Conservation (phyloP, 345 rosid species). For the Heritiera littoralis region DNA sequence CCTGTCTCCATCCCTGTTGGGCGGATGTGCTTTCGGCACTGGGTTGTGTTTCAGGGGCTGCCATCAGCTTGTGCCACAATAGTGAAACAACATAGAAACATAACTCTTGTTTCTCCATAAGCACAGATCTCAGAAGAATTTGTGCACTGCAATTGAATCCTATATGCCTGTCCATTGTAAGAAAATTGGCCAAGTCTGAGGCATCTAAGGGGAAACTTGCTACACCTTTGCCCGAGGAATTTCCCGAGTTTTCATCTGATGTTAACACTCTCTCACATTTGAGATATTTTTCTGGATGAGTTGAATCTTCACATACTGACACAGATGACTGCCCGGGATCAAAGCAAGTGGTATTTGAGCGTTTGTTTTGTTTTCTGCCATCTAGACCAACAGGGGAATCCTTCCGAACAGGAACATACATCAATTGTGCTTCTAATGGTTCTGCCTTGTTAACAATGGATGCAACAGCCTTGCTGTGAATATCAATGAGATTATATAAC, state of each 20-base stretch:
- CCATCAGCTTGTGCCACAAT: slow-evolving; percentile 89
- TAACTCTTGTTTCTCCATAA: slow-evolving; percentile 86
- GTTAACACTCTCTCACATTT: slow-evolving; percentile 42
- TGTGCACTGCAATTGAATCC: slow-evolving; percentile 85
- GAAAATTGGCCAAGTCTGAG: slow-evolving; percentile 94
- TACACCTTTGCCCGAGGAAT: slow-evolving; percentile 55
- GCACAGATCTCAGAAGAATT: slow-evolving; percentile 80
- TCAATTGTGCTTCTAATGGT: slow-evolving; percentile 74
- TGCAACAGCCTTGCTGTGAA: slow-evolving; percentile 93
- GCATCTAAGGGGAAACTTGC: slow-evolving; percentile 73
- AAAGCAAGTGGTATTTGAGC: slow-evolving; percentile 37
- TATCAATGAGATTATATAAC: slow-evolving; percentile 83
- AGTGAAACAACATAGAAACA: slow-evolving; percentile 94
- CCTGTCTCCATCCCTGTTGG: slow-evolving; percentile 99
- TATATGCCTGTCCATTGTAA: slow-evolving; percentile 82
- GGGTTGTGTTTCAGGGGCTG: slow-evolving; percentile 87
- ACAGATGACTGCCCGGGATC: slow-evolving; percentile 48
- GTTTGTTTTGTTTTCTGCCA: slow-evolving; percentile 46
- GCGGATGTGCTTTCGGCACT: slow-evolving; percentile 95
- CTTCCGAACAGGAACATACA: slow-evolving; percentile 66
- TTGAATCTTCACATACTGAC: slow-evolving; percentile 41
- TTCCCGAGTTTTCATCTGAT: slow-evolving; percentile 51
- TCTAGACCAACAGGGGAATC: slow-evolving; percentile 45
- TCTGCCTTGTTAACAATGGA: slow-evolving; percentile 93
- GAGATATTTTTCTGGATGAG: slow-evolving; percentile 38